Base-by-base conservation (phyloP, 306 rosid genomes). In the Herpetospermum pedunculosum region DNA sequence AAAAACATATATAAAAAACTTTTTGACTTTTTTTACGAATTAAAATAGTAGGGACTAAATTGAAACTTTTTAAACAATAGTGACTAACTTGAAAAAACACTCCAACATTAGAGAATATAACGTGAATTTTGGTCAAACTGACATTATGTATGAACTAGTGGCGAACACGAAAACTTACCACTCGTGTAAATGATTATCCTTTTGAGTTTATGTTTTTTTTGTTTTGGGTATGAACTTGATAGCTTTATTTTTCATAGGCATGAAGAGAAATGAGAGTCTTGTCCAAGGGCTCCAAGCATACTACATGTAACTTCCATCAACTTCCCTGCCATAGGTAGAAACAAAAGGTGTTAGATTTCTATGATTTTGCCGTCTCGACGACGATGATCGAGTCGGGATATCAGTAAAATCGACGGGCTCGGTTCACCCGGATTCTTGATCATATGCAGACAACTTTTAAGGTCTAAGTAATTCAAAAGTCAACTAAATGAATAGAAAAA, bases 211-310 rank as follows among this genome's bases (percentile, higher is more conserved):
- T 28, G 7, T 69, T 35, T 26, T 64, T 62, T 46, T 37, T 64
- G 30, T 37, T 35, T 68, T 43, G 72, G 18, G 28, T 65, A 14
- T 65, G 47, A 65, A 65, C 3, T 13, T 65, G 72, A 21, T 28
- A 65, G 50, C 49, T 65, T 65, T 65, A 25, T 68, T 43, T 40
- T 77, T 86, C 83, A 86, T 86, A 75, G 84, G 74, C 90, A 86
- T n/a, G 89, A 77, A 79, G 92, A 75, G 84, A 88, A 81, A 65
- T 76, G 81, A 82, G 91, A 87, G 14, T 85, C 84, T 58, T 71
- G 86, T 78, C 95, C 96, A 78, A 92, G 62, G 80, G 87, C 83
- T 84, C 92, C 98, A 72, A 93, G 81, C 96, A 90, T 79, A 48
- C 83, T 81, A 80, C 98, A 93, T 0, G 96, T 87, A 48, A 86